Evolutionary conservation across 306 rosid species (phyloP), one percentile per base, ranked within the genome.

Genomic region (Styphnolobium japonicum): DNA sequence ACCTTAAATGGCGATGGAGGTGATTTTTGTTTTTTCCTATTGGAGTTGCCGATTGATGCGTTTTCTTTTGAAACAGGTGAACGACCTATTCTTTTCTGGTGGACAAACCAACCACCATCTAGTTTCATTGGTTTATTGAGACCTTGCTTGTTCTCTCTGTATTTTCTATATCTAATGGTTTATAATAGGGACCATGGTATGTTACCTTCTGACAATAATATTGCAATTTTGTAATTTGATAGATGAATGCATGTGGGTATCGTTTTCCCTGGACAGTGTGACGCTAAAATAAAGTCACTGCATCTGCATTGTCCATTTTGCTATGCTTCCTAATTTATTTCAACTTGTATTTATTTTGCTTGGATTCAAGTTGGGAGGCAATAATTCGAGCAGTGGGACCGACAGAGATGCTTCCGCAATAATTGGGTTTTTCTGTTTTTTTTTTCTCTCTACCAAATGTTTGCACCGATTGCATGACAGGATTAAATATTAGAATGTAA

Each of bases 161-260:
- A 55, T 67, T 48, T 29, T 19, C 40, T 9, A 31, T 67, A 4
- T 46, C 36, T 7, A 10, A 9, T 25, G 27, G 11, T 14, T 37
- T 72, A 52, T n/a, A 16, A 53, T 69, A 60, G 79, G 78, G 46
- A 64, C 51, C 31, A n/a, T n/a, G n/a, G n/a, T 74, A 5, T 81
- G 74, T 81, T 36, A 48, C 80, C 72, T 76, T 29, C 72, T 19
- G 78, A 80, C 52, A 67, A 55, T 6, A 80, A 87, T 71, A 16
- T 74, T 64, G 76, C 57, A 66, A 57, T 58, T 18, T 51, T 64
- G 33, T 55, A 58, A 18, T 0, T 63, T 5, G 56, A 37, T 72
- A 10, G 61, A 63, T 60, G 51, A 67, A 66, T 49, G 78, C 85
- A 72, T 37, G 81, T 81, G 76, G 88, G 73, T 22, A 19, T 49